Base-by-base conservation (phyloP, 2,329 filamentous ascomycete genomes). In the Penicillium glabrum region DNA sequence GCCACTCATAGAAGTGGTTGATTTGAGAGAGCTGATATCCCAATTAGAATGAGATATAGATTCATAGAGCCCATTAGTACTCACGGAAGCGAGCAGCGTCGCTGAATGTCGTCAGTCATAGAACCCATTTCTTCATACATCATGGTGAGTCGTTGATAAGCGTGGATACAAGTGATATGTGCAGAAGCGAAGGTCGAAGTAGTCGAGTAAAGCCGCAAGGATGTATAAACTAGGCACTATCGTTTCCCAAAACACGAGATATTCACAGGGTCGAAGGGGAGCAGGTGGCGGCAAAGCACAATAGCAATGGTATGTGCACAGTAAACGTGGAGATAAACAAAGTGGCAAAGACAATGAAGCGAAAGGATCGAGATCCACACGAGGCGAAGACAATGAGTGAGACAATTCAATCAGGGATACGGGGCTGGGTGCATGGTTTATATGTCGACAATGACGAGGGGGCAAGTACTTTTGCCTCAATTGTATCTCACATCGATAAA, bases 1-100 rank as follows among this genome's bases (percentile, higher is more conserved):
- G 50, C 61, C 61, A 31, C 62, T 52, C 57, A 64, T 54, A 4
- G 60, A 55, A 26, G 54, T 63, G 5, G 58, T 43, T n/a, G 63
- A 61, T 54, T 58, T 63, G 48, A 67, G 33, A 52, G 61, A 63
- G 29, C 63, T 67, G 46, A 6, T 21, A 37, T 19, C n/a, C 26
- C 19, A 8, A 29, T 16, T 53, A 52, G 47, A 33, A 27, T 14
- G 8, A n/a, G 46, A 45, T 23, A 16, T 29, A 13, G 46, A 47
- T 14, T 10, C 39, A 29, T 24, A 23, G 13, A 23, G 35, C 7
- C 29, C 6, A 44, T 31, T 21, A 9, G 11, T 26, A 66, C 73
- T 72, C 61, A 75, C 73, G 73, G 73, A 39, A 75, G 63, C 59
- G 71, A 70, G 64, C 69, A 72, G 57, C 68, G 72, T 47, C 69